Evolutionary conservation across 352 stramenopile species (phyloP).

Genomic region (Thraustochytrium striatum): DNA sequence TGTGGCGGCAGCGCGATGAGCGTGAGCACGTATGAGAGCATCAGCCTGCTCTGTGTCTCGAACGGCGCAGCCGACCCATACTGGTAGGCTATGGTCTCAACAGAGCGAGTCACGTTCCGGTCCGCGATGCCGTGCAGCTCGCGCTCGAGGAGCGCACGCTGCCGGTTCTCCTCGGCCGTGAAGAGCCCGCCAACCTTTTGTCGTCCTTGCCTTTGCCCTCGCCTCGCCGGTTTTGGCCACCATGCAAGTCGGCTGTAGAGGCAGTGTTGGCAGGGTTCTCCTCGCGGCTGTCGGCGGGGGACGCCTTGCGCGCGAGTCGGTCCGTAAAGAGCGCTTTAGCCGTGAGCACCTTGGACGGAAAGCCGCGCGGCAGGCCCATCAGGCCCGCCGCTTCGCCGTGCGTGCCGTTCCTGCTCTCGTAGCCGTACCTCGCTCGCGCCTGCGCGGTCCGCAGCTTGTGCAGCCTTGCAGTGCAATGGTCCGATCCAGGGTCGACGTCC

Average conservation of each 20-base stretch:
- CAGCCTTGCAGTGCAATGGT: slow-evolving; percentile 12
- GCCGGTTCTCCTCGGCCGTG: not conserved
- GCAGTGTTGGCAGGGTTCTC: no score
- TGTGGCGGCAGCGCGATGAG: not conserved
- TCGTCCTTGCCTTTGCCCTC: no score
- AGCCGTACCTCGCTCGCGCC: not conserved
- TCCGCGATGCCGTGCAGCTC: slow-evolving; percentile 44
- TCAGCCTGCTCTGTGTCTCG: slow-evolving; percentile 2
- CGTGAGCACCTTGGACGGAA: not conserved
- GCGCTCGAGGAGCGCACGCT: slow-evolving; percentile 36
- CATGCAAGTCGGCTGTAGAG: no score
- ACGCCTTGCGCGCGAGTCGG: no score
- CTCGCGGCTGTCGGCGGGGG: no score
- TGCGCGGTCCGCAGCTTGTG: not conserved
- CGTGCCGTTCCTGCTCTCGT: not conserved
- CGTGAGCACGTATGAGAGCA: slow-evolving; percentile 19
- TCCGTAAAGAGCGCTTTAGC: slow-evolving; percentile 29
- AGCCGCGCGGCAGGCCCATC: not conserved
- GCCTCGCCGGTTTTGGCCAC: no score
- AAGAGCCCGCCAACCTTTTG: no score
- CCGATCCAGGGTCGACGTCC: slow-evolving; percentile 11
- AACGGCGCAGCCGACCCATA: not conserved
- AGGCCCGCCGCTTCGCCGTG: not conserved
- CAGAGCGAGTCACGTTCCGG: slow-evolving; percentile 27
- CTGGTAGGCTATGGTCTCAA: slow-evolving; percentile 26